Base-by-base conservation (phyloP, 345 rosid genomes). In the Eucalyptus curtisii region DNA sequence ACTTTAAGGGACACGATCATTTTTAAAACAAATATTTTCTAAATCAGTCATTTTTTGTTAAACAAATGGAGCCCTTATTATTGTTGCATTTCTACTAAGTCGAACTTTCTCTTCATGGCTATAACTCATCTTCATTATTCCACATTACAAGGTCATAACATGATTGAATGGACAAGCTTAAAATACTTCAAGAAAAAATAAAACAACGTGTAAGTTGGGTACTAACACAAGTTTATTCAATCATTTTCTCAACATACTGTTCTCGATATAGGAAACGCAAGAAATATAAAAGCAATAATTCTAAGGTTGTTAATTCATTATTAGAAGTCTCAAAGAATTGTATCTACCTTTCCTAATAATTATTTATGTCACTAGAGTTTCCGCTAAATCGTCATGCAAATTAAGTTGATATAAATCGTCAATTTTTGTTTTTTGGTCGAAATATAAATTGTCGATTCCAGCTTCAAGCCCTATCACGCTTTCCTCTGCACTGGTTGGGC, bases 21-120 rank as follows among this genome's bases (percentile, higher is more conserved):
- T 7, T 52, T 52, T 52, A 17, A 4, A 52, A 17, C 3, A 3
- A 2, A 7, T 48, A 44, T 49, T 0, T 52, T 52, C 4, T 0
- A 19, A 11, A 52, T 52, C 2, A 52, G 2, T 52, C 4, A 20
- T 52, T 20, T 52, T 20, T 52, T 17, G 8, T 8, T 4, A 7
- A 52, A 52, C 10, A 52, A 17, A 52, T 1, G 2, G 24, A 52
- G 0, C 1, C 3, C 8, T 66, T 3, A 66, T 66, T 3, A 8
- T 19, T 52, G 55, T 20, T 52, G n/a, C n/a, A n/a, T 19, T 1
- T 52, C 57, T 52, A 19, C 24, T 52, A 20, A 8, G 57, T 20
- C 1, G 10, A 52, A 8, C 57, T 48, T 48, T 48, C 49, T 52
- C 57, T 52, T 19, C 4, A 52, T 4, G 49, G 10, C 57, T 52